A percentile compares a stretch with the other conserved stretches of the same genome.
Conservation (phyloP, 2,329 filamentous ascomycete genomes). For the Alternaria arbusti region DNA sequence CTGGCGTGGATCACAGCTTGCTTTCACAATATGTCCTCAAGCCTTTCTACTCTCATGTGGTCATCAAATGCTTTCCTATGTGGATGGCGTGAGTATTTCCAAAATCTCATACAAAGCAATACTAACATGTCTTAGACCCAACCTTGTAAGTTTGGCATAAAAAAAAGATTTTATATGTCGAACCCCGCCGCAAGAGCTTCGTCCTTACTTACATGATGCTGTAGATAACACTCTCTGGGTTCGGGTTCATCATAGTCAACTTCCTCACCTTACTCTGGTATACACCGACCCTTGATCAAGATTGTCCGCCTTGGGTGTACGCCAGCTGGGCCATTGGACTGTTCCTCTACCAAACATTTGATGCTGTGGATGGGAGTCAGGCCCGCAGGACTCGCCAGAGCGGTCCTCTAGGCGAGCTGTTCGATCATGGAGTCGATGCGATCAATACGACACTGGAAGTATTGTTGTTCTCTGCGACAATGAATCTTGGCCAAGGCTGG, state of each 20-base stretch:
- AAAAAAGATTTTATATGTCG: neutral
- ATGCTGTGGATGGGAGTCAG: conserved; percentile 93
- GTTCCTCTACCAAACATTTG: conserved; percentile 97
- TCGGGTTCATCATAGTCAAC: conserved; percentile 87
- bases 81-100: conserved; percentile 78
- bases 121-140: conserved; percentile 44
- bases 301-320: conserved; percentile 96
- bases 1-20: conserved; percentile 85
- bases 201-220: conserved; percentile 10
- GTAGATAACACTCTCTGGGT: conserved; percentile 86
- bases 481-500: conserved; percentile 94
- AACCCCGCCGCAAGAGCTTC: conserved; percentile 2
- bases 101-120: neutral
- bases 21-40: conserved; percentile 93
- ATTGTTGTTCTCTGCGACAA: conserved; percentile 86
- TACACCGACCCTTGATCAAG: conserved; percentile 88
- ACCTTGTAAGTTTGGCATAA: conserved; percentile 40
- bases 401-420: conserved; percentile 92
- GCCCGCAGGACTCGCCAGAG: conserved; percentile 90
- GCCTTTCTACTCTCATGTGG: conserved; percentile 94
- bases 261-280: conserved; percentile 94
- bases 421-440: conserved; percentile 95
- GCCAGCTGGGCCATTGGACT: conserved; percentile 86
- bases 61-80: conserved; percentile 94
- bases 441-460: conserved; percentile 95